phyloP scores from a whole-genome alignment of 2,329 filamentous ascomycete species.

The Blastomyces percursus region DNA sequence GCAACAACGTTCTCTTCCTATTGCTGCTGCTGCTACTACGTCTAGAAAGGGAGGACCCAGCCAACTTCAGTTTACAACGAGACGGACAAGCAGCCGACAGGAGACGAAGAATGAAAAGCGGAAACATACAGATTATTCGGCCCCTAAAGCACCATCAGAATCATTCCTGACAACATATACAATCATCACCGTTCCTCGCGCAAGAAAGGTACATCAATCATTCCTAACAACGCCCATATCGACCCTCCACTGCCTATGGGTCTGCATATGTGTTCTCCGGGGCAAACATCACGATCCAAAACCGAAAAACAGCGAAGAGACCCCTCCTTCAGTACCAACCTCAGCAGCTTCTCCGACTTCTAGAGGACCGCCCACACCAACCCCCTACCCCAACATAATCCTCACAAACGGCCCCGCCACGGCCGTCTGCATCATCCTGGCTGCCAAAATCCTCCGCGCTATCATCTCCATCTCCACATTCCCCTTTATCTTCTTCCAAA shows the following conservation, averaged over 20 bases:
- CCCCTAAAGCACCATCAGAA: conserved; percentile 17
- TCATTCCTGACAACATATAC: conserved; percentile 41
- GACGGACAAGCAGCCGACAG: background rate
- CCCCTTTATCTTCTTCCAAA: conserved; percentile 7
- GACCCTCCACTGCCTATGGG: conserved; percentile 52
- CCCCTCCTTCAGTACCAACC: conserved; percentile 17
- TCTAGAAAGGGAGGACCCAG: background rate
- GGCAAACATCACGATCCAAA: conserved; percentile 28
- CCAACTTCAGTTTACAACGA: background rate
- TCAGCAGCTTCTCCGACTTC: conserved; percentile 5
- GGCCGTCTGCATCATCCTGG: conserved; percentile 61
- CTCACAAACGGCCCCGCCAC: conserved; percentile 84
- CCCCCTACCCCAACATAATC: conserved; percentile 58
- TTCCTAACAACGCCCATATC: conserved; percentile 62
- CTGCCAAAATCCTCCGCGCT: conserved; percentile 46
- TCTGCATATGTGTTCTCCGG: conserved; percentile 48
- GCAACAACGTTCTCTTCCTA: background rate
- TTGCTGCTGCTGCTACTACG: background rate
- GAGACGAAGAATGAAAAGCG: background rate
- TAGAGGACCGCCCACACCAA: background rate
- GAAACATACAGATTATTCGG: conserved; percentile 24
- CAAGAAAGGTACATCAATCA: conserved; percentile 71
- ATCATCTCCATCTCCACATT: conserved; percentile 25
- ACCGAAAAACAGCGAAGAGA: background rate
- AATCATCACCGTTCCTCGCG: conserved; percentile 60